Evolutionary conservation across 2,329 filamentous ascomycete genomes (phyloP).

Genomic region (Xylariaceae sp.): DNA sequence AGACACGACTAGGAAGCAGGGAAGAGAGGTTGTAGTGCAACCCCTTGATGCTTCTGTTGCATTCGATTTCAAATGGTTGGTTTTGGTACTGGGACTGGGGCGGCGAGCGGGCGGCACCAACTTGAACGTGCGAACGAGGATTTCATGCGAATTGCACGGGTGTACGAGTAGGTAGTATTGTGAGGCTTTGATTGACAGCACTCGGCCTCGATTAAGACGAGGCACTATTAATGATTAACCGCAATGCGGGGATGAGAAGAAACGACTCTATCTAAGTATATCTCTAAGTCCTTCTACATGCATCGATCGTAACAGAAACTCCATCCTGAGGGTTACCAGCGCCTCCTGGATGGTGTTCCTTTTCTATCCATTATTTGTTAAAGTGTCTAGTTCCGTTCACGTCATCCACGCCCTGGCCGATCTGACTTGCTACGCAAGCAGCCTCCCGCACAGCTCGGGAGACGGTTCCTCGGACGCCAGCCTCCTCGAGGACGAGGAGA

Average conservation of each 20-base stretch:
- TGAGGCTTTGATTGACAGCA: not conserved
- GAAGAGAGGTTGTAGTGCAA: constrained; percentile 9
- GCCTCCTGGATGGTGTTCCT: not conserved
- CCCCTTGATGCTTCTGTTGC: constrained; percentile 25
- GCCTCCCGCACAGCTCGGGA: constrained; percentile 66
- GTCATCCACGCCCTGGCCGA: constrained; percentile 51
- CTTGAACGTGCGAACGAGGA: not conserved
- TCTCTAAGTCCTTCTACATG: constrained; percentile 15
- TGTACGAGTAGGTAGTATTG: not conserved
- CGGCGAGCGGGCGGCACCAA: not conserved
- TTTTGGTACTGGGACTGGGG: not conserved
- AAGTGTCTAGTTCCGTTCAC: constrained; percentile 42
- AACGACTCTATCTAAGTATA: not conserved
- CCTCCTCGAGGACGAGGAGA: constrained; percentile 68
- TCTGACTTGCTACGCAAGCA: constrained; percentile 61
- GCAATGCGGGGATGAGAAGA: constrained; percentile 8
- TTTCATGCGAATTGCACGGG: not conserved
- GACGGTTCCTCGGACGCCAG: constrained; percentile 60
- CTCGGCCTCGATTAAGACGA: not conserved
- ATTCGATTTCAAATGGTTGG: constrained; percentile 23
- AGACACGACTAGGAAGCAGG: not conserved
- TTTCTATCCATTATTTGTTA: constrained; percentile 18
- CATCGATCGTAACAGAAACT: constrained; percentile 3
- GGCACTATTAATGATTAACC: constrained; percentile 11
- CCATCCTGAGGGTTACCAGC: not conserved